Conservation (phyloP, 2,329 filamentous ascomycete genomes). For the Biscogniauxia marginata region DNA sequence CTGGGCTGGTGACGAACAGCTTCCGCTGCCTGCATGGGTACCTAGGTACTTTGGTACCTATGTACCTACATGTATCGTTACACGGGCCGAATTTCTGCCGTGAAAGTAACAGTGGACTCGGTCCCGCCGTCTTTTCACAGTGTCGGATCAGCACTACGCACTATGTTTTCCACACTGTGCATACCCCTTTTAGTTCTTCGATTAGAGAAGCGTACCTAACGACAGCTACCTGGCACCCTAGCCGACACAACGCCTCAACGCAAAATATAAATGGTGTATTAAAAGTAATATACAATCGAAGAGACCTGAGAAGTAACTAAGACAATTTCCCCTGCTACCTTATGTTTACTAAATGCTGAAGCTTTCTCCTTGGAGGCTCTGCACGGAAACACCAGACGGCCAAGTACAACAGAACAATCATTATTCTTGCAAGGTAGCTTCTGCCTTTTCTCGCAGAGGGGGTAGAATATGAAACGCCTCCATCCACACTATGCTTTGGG, state of each 20-base stretch:
- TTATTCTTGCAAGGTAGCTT: conserved; percentile 3
- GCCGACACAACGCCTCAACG: neutral
- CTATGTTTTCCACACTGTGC: too few species aligned
- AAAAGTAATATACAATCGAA: neutral
- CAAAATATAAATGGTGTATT: neutral
- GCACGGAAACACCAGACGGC: neutral
- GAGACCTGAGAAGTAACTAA: neutral
- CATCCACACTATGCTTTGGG: conserved; percentile 15
- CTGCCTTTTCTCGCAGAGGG: conserved; percentile 4
- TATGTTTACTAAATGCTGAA: neutral
- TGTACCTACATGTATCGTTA: too few species aligned
- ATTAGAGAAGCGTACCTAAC: neutral
- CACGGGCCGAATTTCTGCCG: too few species aligned
- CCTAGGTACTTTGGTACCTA: conserved; percentile 2
- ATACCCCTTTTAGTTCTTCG: neutral
- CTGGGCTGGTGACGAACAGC: too few species aligned
- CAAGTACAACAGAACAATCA: neutral
- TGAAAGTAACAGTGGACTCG: too few species aligned
- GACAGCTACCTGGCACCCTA: neutral
- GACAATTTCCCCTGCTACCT: neutral
- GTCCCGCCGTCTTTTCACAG: too few species aligned
- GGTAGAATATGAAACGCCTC: conserved; percentile 6
- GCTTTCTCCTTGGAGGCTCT: neutral
- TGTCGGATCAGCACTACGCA: too few species aligned
- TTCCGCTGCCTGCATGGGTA: too few species aligned